Evolutionary conservation across 768 basidiomycete species (phyloP).

Genomic region (Boletus vinaceobasis): DNA sequence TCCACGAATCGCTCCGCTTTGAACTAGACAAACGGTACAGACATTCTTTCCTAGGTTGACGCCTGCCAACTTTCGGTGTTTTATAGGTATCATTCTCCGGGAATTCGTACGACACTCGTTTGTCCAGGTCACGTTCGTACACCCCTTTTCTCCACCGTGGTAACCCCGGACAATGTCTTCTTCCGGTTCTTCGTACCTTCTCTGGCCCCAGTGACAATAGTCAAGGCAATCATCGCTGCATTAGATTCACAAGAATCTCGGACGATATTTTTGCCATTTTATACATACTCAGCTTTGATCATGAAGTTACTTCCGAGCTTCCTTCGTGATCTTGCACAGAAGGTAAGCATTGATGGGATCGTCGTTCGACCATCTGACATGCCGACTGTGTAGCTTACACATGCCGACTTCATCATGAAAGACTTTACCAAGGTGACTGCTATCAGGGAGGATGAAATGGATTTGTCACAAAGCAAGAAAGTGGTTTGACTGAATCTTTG

Average conservation of each 20-base stretch:
- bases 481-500: constrained; percentile 2
- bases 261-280: constrained; percentile 71
- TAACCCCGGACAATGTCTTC: constrained; percentile 45
- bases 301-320: constrained; percentile 66
- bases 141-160: constrained; percentile 64
- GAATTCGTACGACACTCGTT: constrained; percentile 85
- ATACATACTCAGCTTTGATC: constrained; percentile 55
- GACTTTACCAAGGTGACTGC: constrained; percentile 65
- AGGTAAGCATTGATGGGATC: constrained; percentile 43
- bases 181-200: constrained; percentile 77
- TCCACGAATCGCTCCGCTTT: constrained; percentile 83
- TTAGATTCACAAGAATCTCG: constrained; percentile 78
- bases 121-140: constrained; percentile 79
- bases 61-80: not conserved
- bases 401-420: constrained; percentile 70
- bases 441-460: constrained; percentile 52
- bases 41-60: not conserved
- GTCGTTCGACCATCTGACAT: constrained; percentile 7
- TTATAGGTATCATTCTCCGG: constrained; percentile 62
- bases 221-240: constrained; percentile 77
- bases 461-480: constrained; percentile 8
- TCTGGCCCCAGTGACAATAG: constrained; percentile 67
- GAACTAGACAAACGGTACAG: constrained; percentile 78
- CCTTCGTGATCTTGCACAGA: constrained; percentile 69
- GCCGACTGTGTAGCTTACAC: constrained; percentile 45